A percentile compares a stretch with the other conserved stretches of the same genome.
These are phyloP conservation scores for Ramalina peruviana DNA, from an alignment of 495 filamentous ascomycete genomes.

Conservation along the genomic window DNA sequence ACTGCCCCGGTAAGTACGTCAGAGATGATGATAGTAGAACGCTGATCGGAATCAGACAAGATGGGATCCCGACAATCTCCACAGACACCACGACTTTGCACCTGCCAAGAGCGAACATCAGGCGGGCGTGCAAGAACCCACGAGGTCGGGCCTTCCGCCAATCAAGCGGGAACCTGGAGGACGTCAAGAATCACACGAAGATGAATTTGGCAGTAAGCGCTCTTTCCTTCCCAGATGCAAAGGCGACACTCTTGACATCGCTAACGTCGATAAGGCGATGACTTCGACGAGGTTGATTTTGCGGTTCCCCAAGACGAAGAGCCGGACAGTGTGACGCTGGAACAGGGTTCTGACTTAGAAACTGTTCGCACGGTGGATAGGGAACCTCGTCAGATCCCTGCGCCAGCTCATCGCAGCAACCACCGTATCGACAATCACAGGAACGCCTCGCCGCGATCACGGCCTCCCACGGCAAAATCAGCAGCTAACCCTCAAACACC, in stretches of 20 bases:
- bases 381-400: neutral
- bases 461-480: neutral
- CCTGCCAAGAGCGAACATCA: slow-evolving; percentile 43
- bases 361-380: slow-evolving; percentile 4
- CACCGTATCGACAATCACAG: neutral
- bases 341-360: slow-evolving; percentile 1
- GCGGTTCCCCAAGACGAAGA: slow-evolving; percentile 39
- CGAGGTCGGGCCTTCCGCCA: slow-evolving; percentile 2
- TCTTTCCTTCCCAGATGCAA: slow-evolving; percentile 4
- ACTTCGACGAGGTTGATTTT: slow-evolving; percentile 68
- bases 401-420: neutral
- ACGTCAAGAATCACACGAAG: slow-evolving; percentile 25
- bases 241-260: slow-evolving; percentile 7
- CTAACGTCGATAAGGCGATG: slow-evolving; percentile 26
- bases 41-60: slow-evolving; percentile 31
- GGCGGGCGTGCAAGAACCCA: neutral
- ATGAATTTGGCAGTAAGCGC: slow-evolving; percentile 57
- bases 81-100: slow-evolving; percentile 65
- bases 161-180: slow-evolving; percentile 19
- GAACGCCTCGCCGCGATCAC: neutral
- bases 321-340: slow-evolving; percentile 48
- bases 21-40: neutral
- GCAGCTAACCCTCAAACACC: slow-evolving; percentile 2
- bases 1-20: slow-evolving; percentile 36
- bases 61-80: slow-evolving; percentile 61